These are phyloP conservation scores for Coemansia sp. DNA, from an alignment of 192 early-diverging fungal genomes.

Conservation along the genomic window DNA sequence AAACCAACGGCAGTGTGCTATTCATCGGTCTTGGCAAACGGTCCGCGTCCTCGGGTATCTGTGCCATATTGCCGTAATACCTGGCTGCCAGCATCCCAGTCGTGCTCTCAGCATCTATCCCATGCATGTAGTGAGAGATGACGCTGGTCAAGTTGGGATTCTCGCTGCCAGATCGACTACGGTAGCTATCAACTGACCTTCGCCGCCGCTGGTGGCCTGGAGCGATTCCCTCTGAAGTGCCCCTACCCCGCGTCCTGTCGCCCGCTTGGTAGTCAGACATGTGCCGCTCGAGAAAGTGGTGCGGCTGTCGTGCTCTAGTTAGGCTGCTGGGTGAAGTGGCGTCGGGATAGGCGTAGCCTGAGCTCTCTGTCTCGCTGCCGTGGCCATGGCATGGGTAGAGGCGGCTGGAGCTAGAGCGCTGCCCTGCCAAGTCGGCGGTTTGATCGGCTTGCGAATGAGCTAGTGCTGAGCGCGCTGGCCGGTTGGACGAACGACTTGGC, in stretches of 20 bases:
- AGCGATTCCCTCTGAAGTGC: constrained; percentile 3
- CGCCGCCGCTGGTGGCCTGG: neutral
- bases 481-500: neutral
- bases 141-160: constrained; percentile 18
- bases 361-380: neutral
- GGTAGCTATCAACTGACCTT: constrained; percentile 4
- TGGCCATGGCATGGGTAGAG: neutral
- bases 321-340: neutral
- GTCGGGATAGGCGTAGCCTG: neutral
- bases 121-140: constrained; percentile 45
- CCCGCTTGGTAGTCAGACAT: neutral
- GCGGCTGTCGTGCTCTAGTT: constrained; percentile 4
- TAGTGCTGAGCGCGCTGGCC: neutral
- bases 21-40: constrained; percentile 46
- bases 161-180: constrained; percentile 10
- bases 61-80: constrained; percentile 50
- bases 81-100: constrained; percentile 30
- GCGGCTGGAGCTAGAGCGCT: neutral
- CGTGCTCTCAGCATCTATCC: constrained; percentile 24
- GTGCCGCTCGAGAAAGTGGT: neutral
- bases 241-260: neutral
- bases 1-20: constrained; percentile 51
- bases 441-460: neutral
- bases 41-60: constrained; percentile 19
- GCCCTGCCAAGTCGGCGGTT: neutral